Evolutionary conservation across 306 rosid genomes (phyloP).

Genomic region (Abrus pulchellus): DNA sequence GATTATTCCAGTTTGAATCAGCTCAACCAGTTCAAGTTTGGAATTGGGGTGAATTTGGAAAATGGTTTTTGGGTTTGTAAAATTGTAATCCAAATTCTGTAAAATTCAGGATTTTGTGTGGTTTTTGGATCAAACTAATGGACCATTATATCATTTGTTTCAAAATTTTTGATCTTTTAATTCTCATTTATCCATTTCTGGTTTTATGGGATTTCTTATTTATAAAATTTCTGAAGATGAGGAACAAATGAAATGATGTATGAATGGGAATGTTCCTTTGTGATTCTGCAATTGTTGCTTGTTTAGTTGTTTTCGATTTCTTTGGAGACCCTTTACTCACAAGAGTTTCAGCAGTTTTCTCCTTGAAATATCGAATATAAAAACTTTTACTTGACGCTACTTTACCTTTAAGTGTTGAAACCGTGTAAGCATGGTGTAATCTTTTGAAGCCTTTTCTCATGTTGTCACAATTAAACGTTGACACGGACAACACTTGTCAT

Average conservation of each 20-base stretch:
- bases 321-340: constrained; percentile 65
- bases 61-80: not conserved
- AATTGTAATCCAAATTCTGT: not conserved
- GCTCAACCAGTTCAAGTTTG: constrained; percentile 28
- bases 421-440: constrained; percentile 49
- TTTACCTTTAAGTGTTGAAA: constrained; percentile 47
- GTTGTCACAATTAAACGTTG: constrained; percentile 52
- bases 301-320: constrained; percentile 47
- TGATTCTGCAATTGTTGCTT: constrained; percentile 62
- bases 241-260: constrained; percentile 30
- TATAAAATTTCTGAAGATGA: not conserved
- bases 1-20: constrained; percentile 16
- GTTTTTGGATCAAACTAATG: constrained; percentile 4
- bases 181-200: constrained; percentile 22
- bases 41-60: constrained; percentile 14
- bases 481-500: constrained; percentile 60
- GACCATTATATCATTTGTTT: constrained; percentile 34
- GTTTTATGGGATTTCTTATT: not conserved
- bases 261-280: constrained; percentile 39
- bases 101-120: not conserved
- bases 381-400: constrained; percentile 51
- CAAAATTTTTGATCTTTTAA: constrained; percentile 20
- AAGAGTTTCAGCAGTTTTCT: constrained; percentile 49
- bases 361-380: constrained; percentile 41
- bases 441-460: constrained; percentile 52